phyloP scores from a whole-genome alignment of 139 green algal genomes.

The Closterium sp. region DNA sequence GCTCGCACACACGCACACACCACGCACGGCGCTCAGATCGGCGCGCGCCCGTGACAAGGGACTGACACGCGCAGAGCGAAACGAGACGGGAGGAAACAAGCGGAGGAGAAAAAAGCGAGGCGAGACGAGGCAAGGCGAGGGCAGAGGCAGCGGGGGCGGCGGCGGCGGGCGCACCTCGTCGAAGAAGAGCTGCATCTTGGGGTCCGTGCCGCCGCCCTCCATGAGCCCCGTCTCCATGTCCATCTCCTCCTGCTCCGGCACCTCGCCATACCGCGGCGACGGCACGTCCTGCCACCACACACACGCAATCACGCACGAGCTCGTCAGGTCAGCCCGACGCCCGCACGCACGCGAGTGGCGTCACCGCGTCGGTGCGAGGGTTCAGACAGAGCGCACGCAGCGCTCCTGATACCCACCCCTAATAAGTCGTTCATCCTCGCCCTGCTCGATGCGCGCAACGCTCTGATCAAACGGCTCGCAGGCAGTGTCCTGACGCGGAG shows the following conservation, averaged over 20 bases:
- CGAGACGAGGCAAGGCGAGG: not conserved
- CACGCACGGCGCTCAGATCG: not conserved
- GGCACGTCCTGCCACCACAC: not conserved
- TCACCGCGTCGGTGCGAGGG: not conserved
- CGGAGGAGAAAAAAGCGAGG: not conserved
- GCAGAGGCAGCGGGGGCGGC: too few relatives aligned
- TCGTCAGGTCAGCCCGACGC: not conserved
- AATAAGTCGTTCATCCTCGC: not conserved
- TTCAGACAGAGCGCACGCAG: not conserved
- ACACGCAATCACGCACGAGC: not conserved
- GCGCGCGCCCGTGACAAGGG: not conserved
- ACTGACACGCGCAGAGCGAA: not conserved
- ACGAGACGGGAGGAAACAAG: not conserved
- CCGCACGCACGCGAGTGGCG: not conserved
- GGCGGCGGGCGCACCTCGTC: not conserved
- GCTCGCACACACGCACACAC: not conserved
- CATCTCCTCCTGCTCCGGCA: not conserved
- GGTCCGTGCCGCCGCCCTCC: not conserved
- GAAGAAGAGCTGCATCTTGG: constrained; percentile 25
- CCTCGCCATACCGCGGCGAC: not conserved
- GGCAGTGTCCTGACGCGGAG: not conserved
- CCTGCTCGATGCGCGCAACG: not conserved
- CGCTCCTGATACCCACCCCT: not conserved
- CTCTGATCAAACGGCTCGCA: not conserved
- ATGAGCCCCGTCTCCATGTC: not conserved